phyloP scores from a whole-genome alignment of 2,329 filamentous ascomycete species.

The Cercospora sesami region DNA sequence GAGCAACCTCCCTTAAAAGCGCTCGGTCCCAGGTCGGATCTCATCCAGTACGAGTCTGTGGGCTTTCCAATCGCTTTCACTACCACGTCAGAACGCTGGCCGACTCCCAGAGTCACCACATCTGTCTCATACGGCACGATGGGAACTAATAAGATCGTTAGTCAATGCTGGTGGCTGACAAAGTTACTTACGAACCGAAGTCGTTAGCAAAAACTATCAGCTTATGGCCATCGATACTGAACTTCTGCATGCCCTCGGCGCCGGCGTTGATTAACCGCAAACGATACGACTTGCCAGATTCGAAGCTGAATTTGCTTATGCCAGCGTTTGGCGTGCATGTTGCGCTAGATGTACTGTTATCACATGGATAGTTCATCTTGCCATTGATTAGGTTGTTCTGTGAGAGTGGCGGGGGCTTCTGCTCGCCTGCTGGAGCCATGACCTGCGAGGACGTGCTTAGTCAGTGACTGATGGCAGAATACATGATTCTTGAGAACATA shows the following conservation, averaged over 20 bases:
- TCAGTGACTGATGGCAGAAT: background rate
- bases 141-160: constrained; percentile 32
- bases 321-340: constrained; percentile 39
- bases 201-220: constrained; percentile 48
- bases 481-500: background rate
- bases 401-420: constrained; percentile 32
- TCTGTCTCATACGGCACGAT: constrained; percentile 45
- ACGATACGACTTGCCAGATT: constrained; percentile 44
- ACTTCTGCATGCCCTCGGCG: constrained; percentile 46
- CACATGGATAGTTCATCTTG: constrained; percentile 37
- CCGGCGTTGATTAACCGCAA: constrained; percentile 48
- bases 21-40: constrained; percentile 58
- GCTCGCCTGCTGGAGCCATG: constrained; percentile 32
- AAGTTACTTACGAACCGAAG: constrained; percentile 28
- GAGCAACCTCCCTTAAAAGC: constrained; percentile 46
- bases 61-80: constrained; percentile 41
- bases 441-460: constrained; percentile 18
- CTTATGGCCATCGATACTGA: constrained; percentile 51
- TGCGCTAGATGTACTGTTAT: constrained; percentile 29
- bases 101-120: constrained; percentile 57
- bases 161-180: background rate
- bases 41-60: constrained; percentile 42
- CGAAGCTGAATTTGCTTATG: constrained; percentile 42
- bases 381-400: constrained; percentile 33
- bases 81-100: constrained; percentile 53